These are phyloP conservation scores for Dipodascus albidus DNA, from an alignment of 805 yeast species.

Conservation along the genomic window DNA sequence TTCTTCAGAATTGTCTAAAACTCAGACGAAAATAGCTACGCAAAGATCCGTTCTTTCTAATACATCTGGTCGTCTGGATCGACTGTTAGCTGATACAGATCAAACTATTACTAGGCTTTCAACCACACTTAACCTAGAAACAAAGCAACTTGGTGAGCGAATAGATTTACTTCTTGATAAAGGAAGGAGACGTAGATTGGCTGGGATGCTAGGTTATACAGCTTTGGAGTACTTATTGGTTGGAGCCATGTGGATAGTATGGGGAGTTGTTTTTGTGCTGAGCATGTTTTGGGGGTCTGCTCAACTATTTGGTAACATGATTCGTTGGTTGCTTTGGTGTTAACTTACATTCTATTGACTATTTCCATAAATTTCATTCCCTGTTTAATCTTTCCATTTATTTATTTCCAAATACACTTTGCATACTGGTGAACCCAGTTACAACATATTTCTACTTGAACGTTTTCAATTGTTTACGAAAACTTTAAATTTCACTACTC, in stretches of 20 bases:
- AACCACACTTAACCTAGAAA: conserved; percentile 17
- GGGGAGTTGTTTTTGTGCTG: conserved; percentile 15
- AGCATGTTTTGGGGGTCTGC: conserved; percentile 6
- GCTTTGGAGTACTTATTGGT: conserved; percentile 16
- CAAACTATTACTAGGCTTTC: conserved; percentile 16
- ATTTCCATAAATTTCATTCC: neutral
- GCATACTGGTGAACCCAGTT: too few relatives aligned
- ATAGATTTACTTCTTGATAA: conserved; percentile 14
- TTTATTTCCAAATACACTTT: too few relatives aligned
- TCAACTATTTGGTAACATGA: neutral
- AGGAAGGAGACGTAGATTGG: conserved; percentile 10
- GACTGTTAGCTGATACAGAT: conserved; percentile 16
- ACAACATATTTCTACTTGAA: too few relatives aligned
- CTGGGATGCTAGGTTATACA: conserved; percentile 14
- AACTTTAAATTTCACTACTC: too few relatives aligned
- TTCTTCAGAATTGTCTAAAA: neutral
- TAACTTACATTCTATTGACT: conserved; percentile 4
- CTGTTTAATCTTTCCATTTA: too few relatives aligned
- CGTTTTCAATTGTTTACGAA: too few relatives aligned
- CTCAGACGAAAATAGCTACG: neutral
- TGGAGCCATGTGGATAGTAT: conserved; percentile 17
- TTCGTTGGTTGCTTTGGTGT: conserved; percentile 19
- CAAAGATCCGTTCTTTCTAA: neutral
- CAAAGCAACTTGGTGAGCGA: conserved; percentile 15
- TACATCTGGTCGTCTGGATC: conserved; percentile 9